A percentile compares a stretch with the other conserved stretches of the same genome.
These are phyloP conservation scores for Colletotrichum magnum DNA, from an alignment of 2,329 filamentous ascomycete species.

Conservation along the genomic window DNA sequence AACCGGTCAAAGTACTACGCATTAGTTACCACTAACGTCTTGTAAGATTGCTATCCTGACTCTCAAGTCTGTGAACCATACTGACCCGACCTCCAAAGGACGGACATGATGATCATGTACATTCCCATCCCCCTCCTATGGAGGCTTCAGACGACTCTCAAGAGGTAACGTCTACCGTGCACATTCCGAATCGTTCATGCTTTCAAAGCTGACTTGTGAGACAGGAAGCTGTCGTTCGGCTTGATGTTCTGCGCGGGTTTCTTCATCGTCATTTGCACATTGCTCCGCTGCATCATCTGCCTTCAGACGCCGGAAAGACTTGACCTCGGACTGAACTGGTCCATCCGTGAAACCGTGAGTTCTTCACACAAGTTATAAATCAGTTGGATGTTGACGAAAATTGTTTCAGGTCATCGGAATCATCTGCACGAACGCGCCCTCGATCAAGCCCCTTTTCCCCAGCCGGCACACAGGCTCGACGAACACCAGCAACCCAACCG, in stretches of 20 bases:
- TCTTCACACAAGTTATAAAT: no score
- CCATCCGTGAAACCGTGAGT: conserved; percentile 38
- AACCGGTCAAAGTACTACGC: conserved; percentile 36
- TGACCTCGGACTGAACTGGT: conserved; percentile 38
- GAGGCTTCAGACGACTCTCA: conserved; percentile 32
- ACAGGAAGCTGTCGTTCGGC: conserved; percentile 38
- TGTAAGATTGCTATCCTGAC: not conserved
- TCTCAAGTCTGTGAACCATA: no score
- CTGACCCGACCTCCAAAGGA: not conserved
- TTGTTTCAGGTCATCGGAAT: conserved; percentile 21
- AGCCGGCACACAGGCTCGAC: conserved; percentile 24
- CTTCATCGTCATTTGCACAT: conserved; percentile 40
- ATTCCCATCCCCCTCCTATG: conserved; percentile 33
- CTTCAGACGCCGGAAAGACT: conserved; percentile 32
- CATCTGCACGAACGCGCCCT: conserved; percentile 36
- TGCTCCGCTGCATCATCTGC: conserved; percentile 39
- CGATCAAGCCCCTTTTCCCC: conserved; percentile 33
- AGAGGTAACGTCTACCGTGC: conserved; percentile 4
- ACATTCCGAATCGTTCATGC: not conserved
- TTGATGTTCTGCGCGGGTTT: conserved; percentile 42
- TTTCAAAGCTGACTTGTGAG: not conserved
- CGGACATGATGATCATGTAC: conserved; percentile 36
- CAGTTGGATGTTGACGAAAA: not conserved
- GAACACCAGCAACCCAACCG: conserved; percentile 21
- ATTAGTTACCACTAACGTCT: conserved; percentile 28